Base-by-base conservation (phyloP, 148 eudicot species). In the Heliamphora exappendiculata region DNA sequence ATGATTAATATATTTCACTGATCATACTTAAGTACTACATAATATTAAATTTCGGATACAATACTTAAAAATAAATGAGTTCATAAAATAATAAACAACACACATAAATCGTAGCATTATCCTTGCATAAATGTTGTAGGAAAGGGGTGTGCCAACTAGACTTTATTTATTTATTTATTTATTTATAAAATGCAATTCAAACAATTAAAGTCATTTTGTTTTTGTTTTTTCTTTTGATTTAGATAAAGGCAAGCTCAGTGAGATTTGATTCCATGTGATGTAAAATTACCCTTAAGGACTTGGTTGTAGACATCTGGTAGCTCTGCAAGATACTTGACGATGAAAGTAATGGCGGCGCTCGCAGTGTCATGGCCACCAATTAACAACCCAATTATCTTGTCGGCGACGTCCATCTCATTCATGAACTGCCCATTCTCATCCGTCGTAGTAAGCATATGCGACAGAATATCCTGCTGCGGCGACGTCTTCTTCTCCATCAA, bases 301-400 rank as follows among this genome's bases (percentile, higher is more conserved):
- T 78, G 76, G 13, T 84, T 75, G 67, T 88, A 86, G 45, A 86
- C 60, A 1, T 81, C 71, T 37, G 91, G 91, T 9, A 59, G 57
- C 51, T 88, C 79, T 0, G 79, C 91, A 3, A 88, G 85, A 53
- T 60, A 76, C 81, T 88, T 88, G 68, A 88, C 57, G 20, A 86
- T 73, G 60, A 84, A 33, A 6, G 91, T 86, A 42, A 88, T 78
- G 28, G 82, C 70, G 33, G 79, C 76, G 34, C 83, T 81, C 1
- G 88, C 80, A 36, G 86, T 88, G 80, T 88, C 88, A 68, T 86
- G 86, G 20, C 91, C 88, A 8, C 88, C 91, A 45, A 88, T 82
- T 24, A 88, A 81, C 11, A 86, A 76, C 41, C 84, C 39, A 0
- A 86, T 41, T 13, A 88, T 78, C 77, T 83, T 86, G 63, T 88